Evolutionary conservation across 176 grass and related monocot genomes (phyloP).

Genomic region (Juncus effusus): DNA sequence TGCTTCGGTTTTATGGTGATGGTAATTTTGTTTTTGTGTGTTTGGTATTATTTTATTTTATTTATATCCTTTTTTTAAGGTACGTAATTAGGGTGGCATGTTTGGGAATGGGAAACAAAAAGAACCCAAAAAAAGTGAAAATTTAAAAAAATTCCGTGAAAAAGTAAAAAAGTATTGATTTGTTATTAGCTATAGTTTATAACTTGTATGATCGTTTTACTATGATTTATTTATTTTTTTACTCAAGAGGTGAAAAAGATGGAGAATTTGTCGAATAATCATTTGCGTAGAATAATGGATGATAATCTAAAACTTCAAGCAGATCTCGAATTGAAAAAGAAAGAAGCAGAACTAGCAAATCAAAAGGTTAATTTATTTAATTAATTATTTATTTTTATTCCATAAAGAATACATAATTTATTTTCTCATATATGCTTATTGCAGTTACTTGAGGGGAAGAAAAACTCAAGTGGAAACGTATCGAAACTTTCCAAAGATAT

Average conservation of each 20-base stretch:
- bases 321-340: conserved; percentile 10
- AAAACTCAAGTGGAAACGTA: background rate
- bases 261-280: conserved; percentile 19
- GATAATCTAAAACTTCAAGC: conserved; percentile 22
- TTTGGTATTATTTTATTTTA: background rate
- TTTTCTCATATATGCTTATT: background rate
- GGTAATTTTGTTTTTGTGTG: conserved; percentile 6
- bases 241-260: conserved; percentile 20
- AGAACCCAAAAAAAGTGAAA: too few relatives aligned
- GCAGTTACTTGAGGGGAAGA: conserved; percentile 14
- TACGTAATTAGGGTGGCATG: background rate
- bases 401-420: background rate
- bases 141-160: too few relatives aligned
- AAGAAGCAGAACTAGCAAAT: conserved; percentile 19
- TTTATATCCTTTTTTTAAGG: too few relatives aligned
- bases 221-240: conserved; percentile 3
- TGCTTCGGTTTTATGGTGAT: conserved; percentile 15
- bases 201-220: background rate
- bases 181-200: background rate
- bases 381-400: conserved; percentile 3
- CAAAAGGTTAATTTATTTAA: conserved; percentile 19
- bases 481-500: conserved; percentile 18
- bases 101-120: background rate
- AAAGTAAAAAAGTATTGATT: background rate
- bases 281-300: conserved; percentile 16